Base-by-base conservation (phyloP, 495 filamentous ascomycete species). In the Barbatosphaeria neglecta region DNA sequence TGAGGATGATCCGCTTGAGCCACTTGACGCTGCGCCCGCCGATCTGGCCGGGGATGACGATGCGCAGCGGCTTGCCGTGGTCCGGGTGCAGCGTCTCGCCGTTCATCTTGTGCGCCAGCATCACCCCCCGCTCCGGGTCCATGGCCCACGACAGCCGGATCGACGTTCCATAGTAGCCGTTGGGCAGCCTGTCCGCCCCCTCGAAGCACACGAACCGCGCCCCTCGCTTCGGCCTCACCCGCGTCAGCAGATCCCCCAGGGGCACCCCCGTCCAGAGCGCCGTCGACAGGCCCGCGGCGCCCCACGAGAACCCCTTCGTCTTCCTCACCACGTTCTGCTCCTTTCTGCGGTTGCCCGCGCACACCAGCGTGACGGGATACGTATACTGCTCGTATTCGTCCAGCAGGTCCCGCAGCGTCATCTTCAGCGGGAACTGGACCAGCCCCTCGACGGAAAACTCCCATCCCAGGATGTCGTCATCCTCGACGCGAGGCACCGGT, bases 221-320 rank as follows among this genome's bases (percentile, higher is more conserved):
- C 43, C 73, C 76, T 41, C 81, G 77, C 46, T 70, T 66, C 0
- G 88, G 88, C 41, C 67, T 76, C 5, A 87, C 87, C 37, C 68
- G 77, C 25, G 66, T 70, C 6, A 97, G 61, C 6, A 97, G 59
- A 44, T 94, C 86, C 0, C 73, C 68, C 58, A 97, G 79, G 35
- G 80, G 59, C 0, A 90, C 84, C 6, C 90, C 90, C 0, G 90
- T 97, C 72, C 86, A 97, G 1, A 97, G 67, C 0, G 89, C 84
- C 0, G 90, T 97, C 0, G 89, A 95, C 4, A 96, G 59, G 20
- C 89, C 90, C 6, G 87, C 89, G 0, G 90, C 74, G 33, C 90
- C 90, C 90, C 90, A 97, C 44, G 89, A 95, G 67, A 97, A 97
- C 0, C 90, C 90, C 57, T 95, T 95, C 2, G 86, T 85, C 60